Percentiles rank a stretch among this genome's conserved stretches.
These are phyloP conservation scores for Aspergillus piperis DNA, from an alignment of 2,329 filamentous ascomycete species.

Conservation along the genomic window DNA sequence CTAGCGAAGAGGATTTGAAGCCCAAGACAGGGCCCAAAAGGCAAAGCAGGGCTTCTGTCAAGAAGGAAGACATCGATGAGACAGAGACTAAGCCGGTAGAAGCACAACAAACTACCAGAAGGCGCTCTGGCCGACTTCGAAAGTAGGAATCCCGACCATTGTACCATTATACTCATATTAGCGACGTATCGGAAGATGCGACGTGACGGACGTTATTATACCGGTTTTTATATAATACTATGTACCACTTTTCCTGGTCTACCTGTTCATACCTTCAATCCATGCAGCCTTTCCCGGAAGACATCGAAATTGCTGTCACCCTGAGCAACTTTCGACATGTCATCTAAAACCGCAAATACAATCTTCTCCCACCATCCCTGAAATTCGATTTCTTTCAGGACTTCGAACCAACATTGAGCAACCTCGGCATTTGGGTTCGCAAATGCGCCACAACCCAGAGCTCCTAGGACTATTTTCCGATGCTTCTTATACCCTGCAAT, in stretches of 20 bases:
- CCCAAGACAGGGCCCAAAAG: constrained; percentile 29
- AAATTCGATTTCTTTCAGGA: constrained; percentile 64
- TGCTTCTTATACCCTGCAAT: constrained; percentile 61
- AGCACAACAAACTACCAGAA: constrained; percentile 19
- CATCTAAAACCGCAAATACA: constrained; percentile 63
- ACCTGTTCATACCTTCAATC: constrained; percentile 27
- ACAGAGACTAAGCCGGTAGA: constrained; percentile 19
- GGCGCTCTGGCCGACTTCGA: constrained; percentile 34
- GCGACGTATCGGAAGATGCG: not conserved
- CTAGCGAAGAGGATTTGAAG: constrained; percentile 24
- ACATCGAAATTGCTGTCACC: constrained; percentile 35
- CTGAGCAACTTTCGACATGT: constrained; percentile 13
- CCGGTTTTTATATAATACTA: not conserved
- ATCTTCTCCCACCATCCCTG: constrained; percentile 65
- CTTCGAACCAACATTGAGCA: constrained; percentile 63
- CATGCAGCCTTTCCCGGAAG: constrained; percentile 33
- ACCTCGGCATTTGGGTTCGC: constrained; percentile 63
- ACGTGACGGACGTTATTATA: not conserved
- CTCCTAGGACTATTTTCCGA: constrained; percentile 64
- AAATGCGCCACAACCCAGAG: constrained; percentile 70
- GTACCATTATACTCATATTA: not conserved
- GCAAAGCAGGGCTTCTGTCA: constrained; percentile 23
- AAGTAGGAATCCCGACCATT: constrained; percentile 18
- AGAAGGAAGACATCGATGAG: constrained; percentile 24
- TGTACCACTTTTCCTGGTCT: not conserved